Evolutionary conservation across 768 basidiomycete genomes (phyloP).

Genomic region (Russula griseocarnosa): DNA sequence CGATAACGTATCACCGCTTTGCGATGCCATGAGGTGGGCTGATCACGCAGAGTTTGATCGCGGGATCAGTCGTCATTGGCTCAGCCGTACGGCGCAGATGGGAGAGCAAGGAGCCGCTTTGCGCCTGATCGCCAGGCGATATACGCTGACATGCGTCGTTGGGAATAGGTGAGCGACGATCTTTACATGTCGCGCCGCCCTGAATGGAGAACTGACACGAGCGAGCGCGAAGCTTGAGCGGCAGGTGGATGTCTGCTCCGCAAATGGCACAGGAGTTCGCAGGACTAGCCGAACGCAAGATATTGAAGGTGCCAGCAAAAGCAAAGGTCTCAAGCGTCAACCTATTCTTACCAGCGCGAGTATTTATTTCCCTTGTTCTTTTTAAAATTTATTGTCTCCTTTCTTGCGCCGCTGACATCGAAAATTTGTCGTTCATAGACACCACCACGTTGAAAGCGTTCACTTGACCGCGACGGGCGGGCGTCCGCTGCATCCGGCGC

Average conservation of each 20-base stretch:
- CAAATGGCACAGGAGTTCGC: constrained; percentile 71
- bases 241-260: constrained; percentile 60
- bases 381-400: background rate
- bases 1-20: constrained; percentile 30
- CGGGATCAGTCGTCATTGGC: constrained; percentile 68
- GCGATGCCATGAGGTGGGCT: constrained; percentile 54
- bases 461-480: constrained; percentile 51
- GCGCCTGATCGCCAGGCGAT: constrained; percentile 52
- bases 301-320: constrained; percentile 27
- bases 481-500: constrained; percentile 50
- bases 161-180: constrained; percentile 53
- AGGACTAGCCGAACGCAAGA: constrained; percentile 37
- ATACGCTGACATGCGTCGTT: constrained; percentile 67
- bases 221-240: constrained; percentile 53
- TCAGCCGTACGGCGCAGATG: constrained; percentile 43
- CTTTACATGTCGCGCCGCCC: background rate
- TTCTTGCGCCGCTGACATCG: background rate
- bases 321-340: constrained; percentile 39
- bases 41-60: constrained; percentile 66
- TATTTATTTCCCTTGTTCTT: constrained; percentile 2
- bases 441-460: constrained; percentile 73
- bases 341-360: constrained; percentile 64
- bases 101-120: constrained; percentile 43
- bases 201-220: background rate
- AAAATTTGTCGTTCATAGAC: constrained; percentile 39